phyloP scores from a whole-genome alignment of 345 rosid species.

The Salix exigua region DNA sequence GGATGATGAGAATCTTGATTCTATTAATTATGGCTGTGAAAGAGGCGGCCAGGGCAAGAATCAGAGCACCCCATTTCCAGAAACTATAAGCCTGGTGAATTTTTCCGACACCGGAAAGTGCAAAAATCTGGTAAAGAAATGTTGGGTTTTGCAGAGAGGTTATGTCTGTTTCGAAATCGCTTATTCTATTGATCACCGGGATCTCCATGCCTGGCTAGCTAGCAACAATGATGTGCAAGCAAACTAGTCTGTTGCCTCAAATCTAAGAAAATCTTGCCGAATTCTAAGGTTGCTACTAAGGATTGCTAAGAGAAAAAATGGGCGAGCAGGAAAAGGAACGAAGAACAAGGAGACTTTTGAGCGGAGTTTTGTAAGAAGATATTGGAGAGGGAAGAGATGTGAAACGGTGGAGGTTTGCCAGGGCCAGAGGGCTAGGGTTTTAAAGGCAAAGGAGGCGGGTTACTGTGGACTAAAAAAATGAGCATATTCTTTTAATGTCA shows the following conservation, averaged over 20 bases:
- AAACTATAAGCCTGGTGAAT: constrained; percentile 36
- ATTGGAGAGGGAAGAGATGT: not conserved
- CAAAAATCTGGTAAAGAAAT: constrained; percentile 29
- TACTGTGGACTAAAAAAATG: not conserved
- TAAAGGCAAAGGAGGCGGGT: constrained; percentile 7
- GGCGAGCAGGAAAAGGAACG: not conserved
- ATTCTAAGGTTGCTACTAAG: not conserved
- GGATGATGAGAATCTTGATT: constrained; percentile 40
- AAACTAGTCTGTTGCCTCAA: not conserved
- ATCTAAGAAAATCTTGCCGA: not conserved
- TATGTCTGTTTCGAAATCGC: constrained; percentile 52
- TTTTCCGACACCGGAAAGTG: constrained; percentile 31
- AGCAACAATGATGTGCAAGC: not conserved
- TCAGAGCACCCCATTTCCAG: constrained; percentile 67
- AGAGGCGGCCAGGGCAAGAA: constrained; percentile 60
- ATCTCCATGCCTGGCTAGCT: constrained; percentile 46
- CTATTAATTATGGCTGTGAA: constrained; percentile 42
- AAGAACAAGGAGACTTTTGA: not conserved
- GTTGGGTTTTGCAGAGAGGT: constrained; percentile 33
- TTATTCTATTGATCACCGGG: constrained; percentile 54
- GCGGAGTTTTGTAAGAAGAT: not conserved
- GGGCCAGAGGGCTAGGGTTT: constrained; percentile 8
- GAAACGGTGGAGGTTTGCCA: not conserved
- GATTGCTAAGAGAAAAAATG: not conserved
- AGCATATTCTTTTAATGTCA: not conserved